Evolutionary conservation across 2,329 filamentous ascomycete species (phyloP), one percentile per base, ranked within the genome.

Genomic region (Penicillium frequentans): DNA sequence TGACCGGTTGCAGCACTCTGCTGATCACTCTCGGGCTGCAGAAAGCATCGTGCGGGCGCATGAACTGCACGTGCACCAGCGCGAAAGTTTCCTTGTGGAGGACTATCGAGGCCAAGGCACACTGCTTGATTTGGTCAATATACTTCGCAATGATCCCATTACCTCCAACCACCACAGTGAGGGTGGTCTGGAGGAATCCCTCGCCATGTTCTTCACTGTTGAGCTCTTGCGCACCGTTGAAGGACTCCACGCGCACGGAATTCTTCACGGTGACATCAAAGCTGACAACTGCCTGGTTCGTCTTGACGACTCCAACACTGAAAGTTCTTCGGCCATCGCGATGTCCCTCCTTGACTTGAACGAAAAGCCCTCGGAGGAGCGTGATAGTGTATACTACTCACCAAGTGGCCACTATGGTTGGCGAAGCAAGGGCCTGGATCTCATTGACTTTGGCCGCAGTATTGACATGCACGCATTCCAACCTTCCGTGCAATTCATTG

Each of bases 181-280:
- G 33, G 86, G 86, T 2, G 88, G 89, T 16, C 91, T 99, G 84
- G 95, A 99, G 66, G 95, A 99, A 75, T 82, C 84, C 48, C 81
- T 98, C 2, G 91, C 90, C 66, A 97, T 98, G 91, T 98, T 97
- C 80, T 96, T 98, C 77, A 84, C 90, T 8, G 82, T 98, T 59
- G 95, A 99, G 75, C 83, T 99, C 7, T 83, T 99, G 65, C 90
- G 95, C 49, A 96, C 91, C 0, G 84, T 96, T 3, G 95, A 98
- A 77, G 88, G 89, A 0, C 82, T 99, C 23, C 95, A 99, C 74
- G 73, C 85, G 3, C 89, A 89, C 64, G 84, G 86, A 3, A 81
- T 99, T 56, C 80, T 98, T 46, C 95, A 99, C 71, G 95, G 95
- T 39, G 95, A 99, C 69, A 82, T 99, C 64, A 99, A 99, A 77